These are phyloP conservation scores for Eimeria necatrix DNA, from an alignment of 169 alveolate genomes.

Conservation along the genomic window DNA sequence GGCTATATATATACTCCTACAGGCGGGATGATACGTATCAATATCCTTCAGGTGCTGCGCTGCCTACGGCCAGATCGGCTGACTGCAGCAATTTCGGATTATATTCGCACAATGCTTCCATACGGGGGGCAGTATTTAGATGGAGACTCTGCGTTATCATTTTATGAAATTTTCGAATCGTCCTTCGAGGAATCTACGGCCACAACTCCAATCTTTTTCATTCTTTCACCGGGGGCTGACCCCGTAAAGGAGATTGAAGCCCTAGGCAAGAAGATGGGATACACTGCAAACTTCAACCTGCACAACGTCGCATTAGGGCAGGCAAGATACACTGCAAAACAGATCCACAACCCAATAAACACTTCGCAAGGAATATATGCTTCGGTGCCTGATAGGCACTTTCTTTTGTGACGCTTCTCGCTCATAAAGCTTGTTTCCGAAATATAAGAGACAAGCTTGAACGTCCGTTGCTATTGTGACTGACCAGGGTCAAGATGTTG, in stretches of 20 bases:
- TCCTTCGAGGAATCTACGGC: slow-evolving; percentile 93
- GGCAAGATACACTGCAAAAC: slow-evolving; percentile 45
- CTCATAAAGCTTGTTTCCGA: too few species aligned
- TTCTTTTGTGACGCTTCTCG: too few species aligned
- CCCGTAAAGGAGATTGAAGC: slow-evolving; percentile 93
- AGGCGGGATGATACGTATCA: neutral
- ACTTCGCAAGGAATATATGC: too few species aligned
- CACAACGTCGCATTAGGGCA: slow-evolving; percentile 96
- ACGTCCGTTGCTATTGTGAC: slow-evolving; percentile 42
- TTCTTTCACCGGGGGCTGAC: slow-evolving; percentile 97
- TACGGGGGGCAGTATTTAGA: slow-evolving; percentile 95
- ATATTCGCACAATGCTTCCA: slow-evolving; percentile 95
- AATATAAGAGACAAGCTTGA: too few species aligned
- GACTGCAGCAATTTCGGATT: slow-evolving; percentile 94
- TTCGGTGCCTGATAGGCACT: too few species aligned
- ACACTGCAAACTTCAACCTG: slow-evolving; percentile 91
- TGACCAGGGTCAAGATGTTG: slow-evolving; percentile 96
- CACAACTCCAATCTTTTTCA: slow-evolving; percentile 95
- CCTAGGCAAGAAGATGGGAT: slow-evolving; percentile 90
- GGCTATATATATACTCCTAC: neutral
- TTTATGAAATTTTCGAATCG: slow-evolving; percentile 91
- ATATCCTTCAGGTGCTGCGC: slow-evolving; percentile 89
- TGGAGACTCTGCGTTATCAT: slow-evolving; percentile 94
- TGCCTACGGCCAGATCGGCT: slow-evolving; percentile 97
- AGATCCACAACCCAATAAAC: too few species aligned